phyloP scores from a whole-genome alignment of 140 eudicot genomes.

The Ambrosia hybrid region DNA sequence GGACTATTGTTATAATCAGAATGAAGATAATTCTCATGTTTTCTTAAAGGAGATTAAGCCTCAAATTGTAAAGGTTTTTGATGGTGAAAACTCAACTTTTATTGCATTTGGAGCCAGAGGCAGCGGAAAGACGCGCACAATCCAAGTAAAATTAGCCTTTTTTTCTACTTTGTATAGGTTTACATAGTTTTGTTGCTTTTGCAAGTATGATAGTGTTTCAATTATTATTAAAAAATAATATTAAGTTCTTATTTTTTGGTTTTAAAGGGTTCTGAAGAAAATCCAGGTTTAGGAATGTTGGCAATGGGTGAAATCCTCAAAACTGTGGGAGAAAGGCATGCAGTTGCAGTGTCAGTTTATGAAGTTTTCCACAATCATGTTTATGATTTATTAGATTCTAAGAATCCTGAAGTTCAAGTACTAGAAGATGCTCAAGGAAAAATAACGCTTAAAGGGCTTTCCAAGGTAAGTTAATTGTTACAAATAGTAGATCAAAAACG shows the following conservation, averaged over 20 bases:
- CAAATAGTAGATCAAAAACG: background rate
- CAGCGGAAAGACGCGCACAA: conserved; percentile 76
- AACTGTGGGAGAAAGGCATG: conserved; percentile 40
- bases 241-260: background rate
- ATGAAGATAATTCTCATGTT: conserved; percentile 42
- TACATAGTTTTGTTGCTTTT: background rate
- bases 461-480: conserved; percentile 51
- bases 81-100: conserved; percentile 60
- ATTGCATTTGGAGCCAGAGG: conserved; percentile 87
- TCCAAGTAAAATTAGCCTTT: conserved; percentile 52
- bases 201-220: background rate
- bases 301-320: conserved; percentile 57
- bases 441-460: conserved; percentile 74
- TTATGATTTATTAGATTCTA: conserved; percentile 61
- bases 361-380: conserved; percentile 75
- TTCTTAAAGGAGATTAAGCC: conserved; percentile 68
- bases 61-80: conserved; percentile 42
- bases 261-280: conserved; percentile 64
- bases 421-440: conserved; percentile 74
- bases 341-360: conserved; percentile 61
- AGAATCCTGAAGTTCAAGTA: conserved; percentile 60
- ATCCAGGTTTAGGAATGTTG: conserved; percentile 62
- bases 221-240: conserved; percentile 6
- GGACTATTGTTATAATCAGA: conserved; percentile 66
- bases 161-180: background rate